phyloP scores from a whole-genome alignment of 331 rosid species.

The Acacia pycnantha region DNA sequence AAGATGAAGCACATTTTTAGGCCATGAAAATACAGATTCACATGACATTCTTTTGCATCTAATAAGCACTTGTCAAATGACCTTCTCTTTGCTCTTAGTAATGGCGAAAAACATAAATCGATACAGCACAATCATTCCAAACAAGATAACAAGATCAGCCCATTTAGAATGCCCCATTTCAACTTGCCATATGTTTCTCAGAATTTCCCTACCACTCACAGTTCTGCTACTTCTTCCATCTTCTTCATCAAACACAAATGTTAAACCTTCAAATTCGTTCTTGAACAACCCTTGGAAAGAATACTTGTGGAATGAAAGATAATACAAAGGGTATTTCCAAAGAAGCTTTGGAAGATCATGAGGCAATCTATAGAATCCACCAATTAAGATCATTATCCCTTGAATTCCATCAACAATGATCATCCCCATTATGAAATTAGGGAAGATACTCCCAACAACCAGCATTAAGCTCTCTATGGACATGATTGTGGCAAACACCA shows the following conservation, averaged over 20 bases:
- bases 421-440: constrained; percentile 56
- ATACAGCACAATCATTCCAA: constrained; percentile 35
- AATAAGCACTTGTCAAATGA: background rate
- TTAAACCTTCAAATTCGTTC: constrained; percentile 59
- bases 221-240: background rate
- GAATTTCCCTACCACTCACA: constrained; percentile 21
- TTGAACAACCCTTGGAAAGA: constrained; percentile 62
- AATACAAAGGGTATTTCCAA: constrained; percentile 57
- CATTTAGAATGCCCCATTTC: constrained; percentile 37
- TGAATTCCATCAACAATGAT: constrained; percentile 57
- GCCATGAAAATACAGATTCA: background rate
- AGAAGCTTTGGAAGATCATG: constrained; percentile 50
- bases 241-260: constrained; percentile 17
- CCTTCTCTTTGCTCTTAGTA: constrained; percentile 33
- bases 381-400: constrained; percentile 47
- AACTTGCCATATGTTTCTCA: constrained; percentile 22
- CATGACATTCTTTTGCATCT: background rate
- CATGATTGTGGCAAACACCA: constrained; percentile 41
- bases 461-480: constrained; percentile 76
- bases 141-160: constrained; percentile 37
- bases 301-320: constrained; percentile 55
- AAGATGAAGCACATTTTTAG: background rate
- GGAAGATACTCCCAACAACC: constrained; percentile 60
- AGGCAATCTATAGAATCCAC: constrained; percentile 52
- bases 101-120: constrained; percentile 24